Evolutionary conservation across 371 early-diverging fungal species (phyloP).

Genomic region (Mortierella sp.): DNA sequence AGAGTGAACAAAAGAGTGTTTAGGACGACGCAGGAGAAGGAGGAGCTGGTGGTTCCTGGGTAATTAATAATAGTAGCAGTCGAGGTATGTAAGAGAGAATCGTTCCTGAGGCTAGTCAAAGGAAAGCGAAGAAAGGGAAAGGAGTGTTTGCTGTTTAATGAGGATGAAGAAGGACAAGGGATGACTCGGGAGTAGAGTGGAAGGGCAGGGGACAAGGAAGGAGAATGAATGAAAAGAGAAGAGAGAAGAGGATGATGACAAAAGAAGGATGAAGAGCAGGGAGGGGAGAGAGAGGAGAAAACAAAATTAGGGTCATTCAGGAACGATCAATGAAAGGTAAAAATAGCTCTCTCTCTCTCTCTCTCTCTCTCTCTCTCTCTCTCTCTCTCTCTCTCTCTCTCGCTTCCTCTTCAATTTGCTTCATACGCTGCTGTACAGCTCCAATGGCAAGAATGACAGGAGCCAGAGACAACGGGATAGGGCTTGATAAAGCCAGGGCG

Average conservation of each 20-base stretch:
- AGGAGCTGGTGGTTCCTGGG: not conserved
- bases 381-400: too few species aligned
- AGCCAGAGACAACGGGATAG: too few species aligned
- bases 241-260: not conserved
- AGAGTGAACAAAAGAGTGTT: not conserved
- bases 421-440: too few species aligned
- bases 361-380: too few species aligned
- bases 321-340: too few species aligned
- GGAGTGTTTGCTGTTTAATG: not conserved
- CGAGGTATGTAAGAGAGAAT: not conserved
- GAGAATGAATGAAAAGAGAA: not conserved
- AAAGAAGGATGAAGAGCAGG: not conserved
- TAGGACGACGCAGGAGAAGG: slow-evolving; percentile 3
- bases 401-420: too few species aligned
- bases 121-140: not conserved
- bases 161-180: not conserved
- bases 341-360: too few species aligned
- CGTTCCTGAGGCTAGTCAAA: slow-evolving; percentile 6
- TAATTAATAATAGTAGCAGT: not conserved
- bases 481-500: too few species aligned
- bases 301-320: too few species aligned
- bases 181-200: not conserved
- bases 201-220: not conserved
- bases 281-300: not conserved
- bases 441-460: too few species aligned